A percentile compares a stretch with the other conserved stretches of the same genome.
These are phyloP conservation scores for Penicillium dipodomyicola DNA, from an alignment of 495 filamentous ascomycete genomes.

Conservation along the genomic window DNA sequence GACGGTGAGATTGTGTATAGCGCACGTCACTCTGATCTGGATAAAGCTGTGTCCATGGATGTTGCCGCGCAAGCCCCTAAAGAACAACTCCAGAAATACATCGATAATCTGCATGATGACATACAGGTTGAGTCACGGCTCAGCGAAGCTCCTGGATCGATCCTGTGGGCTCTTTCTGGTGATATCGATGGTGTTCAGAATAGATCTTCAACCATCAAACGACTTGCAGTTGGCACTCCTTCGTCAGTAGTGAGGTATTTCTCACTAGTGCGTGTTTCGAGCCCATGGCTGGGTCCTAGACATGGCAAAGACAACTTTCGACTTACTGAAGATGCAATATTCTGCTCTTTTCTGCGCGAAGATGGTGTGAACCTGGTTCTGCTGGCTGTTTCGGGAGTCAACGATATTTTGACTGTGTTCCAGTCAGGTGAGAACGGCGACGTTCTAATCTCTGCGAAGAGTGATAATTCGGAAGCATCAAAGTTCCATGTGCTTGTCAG, in stretches of 20 bases:
- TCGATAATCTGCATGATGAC: constrained; percentile 56
- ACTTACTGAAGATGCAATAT: constrained; percentile 72
- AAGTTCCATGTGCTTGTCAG: constrained; percentile 67
- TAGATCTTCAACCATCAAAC: constrained; percentile 52
- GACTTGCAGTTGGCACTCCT: constrained; percentile 62
- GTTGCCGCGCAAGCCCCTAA: constrained; percentile 20
- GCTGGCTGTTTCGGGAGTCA: constrained; percentile 73
- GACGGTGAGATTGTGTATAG: constrained; percentile 61
- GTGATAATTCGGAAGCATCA: constrained; percentile 57
- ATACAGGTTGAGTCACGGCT: constrained; percentile 53
- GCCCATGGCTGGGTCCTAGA: constrained; percentile 82
- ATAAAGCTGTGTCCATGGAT: constrained; percentile 9
- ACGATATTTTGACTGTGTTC: constrained; percentile 69
- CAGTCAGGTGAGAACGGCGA: constrained; percentile 63
- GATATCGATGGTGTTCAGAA: constrained; percentile 52
- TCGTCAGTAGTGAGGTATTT: constrained; percentile 64
- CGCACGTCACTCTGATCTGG: constrained; percentile 11
- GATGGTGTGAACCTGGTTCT: constrained; percentile 80
- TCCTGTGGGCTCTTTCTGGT: constrained; percentile 67
- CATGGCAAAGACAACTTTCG: constrained; percentile 68
- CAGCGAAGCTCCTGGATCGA: constrained; percentile 68
- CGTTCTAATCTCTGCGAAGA: constrained; percentile 66
- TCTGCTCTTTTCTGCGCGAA: constrained; percentile 74
- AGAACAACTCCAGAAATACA: constrained; percentile 56
- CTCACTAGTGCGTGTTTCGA: constrained; percentile 73